Evolutionary conservation across 148 eudicot species (phyloP).

Genomic region (Euryodendron excelsum): DNA sequence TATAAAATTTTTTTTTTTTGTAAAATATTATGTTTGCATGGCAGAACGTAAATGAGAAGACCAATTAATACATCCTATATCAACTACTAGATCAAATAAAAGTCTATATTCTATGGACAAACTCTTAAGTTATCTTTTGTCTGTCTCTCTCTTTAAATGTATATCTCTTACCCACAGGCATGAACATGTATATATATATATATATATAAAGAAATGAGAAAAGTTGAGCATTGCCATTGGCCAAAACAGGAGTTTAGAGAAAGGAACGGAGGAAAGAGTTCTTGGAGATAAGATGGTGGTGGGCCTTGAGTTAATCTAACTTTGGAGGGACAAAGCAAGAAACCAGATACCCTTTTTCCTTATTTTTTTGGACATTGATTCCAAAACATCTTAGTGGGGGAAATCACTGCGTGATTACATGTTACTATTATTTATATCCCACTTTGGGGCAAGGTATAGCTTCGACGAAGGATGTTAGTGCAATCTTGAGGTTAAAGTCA

Average conservation of each 20-base stretch:
- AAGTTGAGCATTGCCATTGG: background rate
- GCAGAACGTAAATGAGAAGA: too few relatives aligned
- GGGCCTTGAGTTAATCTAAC: background rate
- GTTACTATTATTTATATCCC: background rate
- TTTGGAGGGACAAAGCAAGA: conserved; percentile 6
- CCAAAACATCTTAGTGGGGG: background rate
- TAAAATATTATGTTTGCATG: too few relatives aligned
- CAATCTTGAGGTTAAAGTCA: background rate
- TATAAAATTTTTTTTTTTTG: too few relatives aligned
- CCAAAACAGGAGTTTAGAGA: background rate
- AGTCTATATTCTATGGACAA: too few relatives aligned
- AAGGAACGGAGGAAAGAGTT: background rate
- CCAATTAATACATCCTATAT: too few relatives aligned
- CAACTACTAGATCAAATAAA: too few relatives aligned
- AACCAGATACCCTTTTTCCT: conserved; percentile 5
- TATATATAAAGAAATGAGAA: background rate
- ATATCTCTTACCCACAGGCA: too few relatives aligned
- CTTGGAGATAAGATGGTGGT: background rate
- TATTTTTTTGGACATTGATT: background rate
- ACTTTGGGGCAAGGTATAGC: background rate
- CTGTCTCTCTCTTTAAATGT: too few relatives aligned
- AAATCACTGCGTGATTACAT: background rate
- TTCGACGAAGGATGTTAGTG: background rate
- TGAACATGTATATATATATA: too few relatives aligned
- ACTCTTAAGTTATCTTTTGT: too few relatives aligned